phyloP scores from a whole-genome alignment of 2,329 filamentous ascomycete species.

The Exophiala mesophila region DNA sequence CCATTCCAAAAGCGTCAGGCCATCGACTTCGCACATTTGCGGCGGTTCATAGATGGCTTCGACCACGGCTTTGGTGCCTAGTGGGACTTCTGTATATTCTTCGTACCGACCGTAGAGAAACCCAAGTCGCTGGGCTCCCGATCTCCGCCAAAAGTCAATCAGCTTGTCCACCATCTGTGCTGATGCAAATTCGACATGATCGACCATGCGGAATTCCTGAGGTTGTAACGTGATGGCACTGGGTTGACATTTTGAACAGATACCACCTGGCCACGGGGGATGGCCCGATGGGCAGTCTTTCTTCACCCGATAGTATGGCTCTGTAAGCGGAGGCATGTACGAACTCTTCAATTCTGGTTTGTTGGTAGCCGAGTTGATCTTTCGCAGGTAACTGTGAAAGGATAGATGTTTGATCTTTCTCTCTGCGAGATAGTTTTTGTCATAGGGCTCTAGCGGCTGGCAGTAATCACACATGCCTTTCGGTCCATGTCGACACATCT shows the following conservation, averaged over 20 bases:
- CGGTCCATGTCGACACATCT: slow-evolving; percentile 91
- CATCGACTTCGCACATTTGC: slow-evolving; percentile 82
- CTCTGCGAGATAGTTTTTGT: slow-evolving; percentile 79
- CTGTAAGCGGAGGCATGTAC: slow-evolving; percentile 89
- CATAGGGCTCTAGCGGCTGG: slow-evolving; percentile 92
- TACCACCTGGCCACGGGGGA: slow-evolving; percentile 88
- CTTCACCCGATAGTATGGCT: slow-evolving; percentile 87
- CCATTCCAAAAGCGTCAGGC: slow-evolving; percentile 80
- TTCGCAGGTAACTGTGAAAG: slow-evolving; percentile 89
- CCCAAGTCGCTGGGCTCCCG: slow-evolving; percentile 76
- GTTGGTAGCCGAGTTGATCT: slow-evolving; percentile 94
- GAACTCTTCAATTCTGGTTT: slow-evolving; percentile 90
- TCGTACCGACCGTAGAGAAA: slow-evolving; percentile 88
- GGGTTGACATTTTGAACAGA: slow-evolving; percentile 96
- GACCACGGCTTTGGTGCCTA: slow-evolving; percentile 91
- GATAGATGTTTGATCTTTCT: slow-evolving; percentile 99
- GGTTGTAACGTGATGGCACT: slow-evolving; percentile 94
- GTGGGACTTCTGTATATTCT: slow-evolving; percentile 85
- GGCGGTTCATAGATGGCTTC: slow-evolving; percentile 97
- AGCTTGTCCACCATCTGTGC: slow-evolving; percentile 81
- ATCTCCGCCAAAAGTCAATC: slow-evolving; percentile 85
- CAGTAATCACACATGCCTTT: slow-evolving; percentile 99
- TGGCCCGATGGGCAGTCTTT: slow-evolving; percentile 89
- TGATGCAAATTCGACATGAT: slow-evolving; percentile 93
- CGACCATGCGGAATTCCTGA: slow-evolving; percentile 92